Percentiles rank a stretch among this genome's conserved stretches.
These are phyloP conservation scores for Xylaria acuta DNA, from an alignment of 495 filamentous ascomycete genomes.

Conservation along the genomic window DNA sequence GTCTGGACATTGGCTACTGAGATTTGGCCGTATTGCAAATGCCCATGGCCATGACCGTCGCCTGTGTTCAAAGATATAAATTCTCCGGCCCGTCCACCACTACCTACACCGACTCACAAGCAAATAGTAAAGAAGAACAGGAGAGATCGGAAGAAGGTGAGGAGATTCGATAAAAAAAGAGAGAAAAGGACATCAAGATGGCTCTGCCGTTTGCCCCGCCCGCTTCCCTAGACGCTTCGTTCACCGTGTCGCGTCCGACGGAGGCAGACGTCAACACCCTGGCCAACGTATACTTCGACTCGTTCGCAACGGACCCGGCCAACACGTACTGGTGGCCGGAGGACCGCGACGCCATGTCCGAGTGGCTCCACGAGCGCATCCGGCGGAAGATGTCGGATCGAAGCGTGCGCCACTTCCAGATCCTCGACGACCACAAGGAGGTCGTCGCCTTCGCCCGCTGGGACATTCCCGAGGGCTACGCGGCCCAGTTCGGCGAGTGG, in stretches of 20 bases:
- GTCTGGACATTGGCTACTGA: background rate
- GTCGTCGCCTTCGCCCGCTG: constrained; percentile 38
- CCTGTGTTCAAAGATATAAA: background rate
- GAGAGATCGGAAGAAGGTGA: background rate
- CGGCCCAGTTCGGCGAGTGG: constrained; percentile 33
- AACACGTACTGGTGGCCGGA: constrained; percentile 40
- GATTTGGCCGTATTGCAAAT: background rate
- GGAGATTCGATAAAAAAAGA: background rate
- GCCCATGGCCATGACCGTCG: background rate
- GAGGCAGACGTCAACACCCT: constrained; percentile 30
- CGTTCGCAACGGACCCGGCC: constrained; percentile 28
- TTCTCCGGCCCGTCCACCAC: background rate
- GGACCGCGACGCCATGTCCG: constrained; percentile 31
- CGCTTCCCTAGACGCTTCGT: constrained; percentile 24
- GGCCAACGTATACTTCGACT: constrained; percentile 31
- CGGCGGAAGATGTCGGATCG: constrained; percentile 31
- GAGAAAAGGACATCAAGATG: constrained; percentile 8
- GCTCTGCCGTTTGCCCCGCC: constrained; percentile 16
- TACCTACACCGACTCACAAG: background rate
- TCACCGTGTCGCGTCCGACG: constrained; percentile 32
- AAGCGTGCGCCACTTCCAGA: constrained; percentile 34
- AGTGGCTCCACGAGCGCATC: constrained; percentile 34
- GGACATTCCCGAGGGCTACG: constrained; percentile 38
- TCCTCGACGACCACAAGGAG: constrained; percentile 28
- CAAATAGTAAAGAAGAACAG: background rate